Evolutionary conservation across 2,329 filamentous ascomycete genomes (phyloP).

Genomic region (Penicillium polonicum): DNA sequence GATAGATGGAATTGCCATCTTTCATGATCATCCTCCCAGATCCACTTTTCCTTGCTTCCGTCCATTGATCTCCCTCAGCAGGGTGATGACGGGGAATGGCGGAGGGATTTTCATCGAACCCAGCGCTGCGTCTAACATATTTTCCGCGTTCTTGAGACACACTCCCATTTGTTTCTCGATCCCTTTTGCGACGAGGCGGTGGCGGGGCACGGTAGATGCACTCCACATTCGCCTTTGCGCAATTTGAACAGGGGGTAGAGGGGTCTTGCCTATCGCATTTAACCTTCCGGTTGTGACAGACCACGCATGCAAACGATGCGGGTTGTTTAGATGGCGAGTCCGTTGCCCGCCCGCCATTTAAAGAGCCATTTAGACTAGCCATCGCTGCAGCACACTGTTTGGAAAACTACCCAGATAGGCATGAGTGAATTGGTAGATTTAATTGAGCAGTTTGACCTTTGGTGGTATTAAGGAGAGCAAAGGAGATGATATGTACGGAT

Average conservation of each 20-base stretch:
- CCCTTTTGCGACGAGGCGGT: constrained; percentile 28
- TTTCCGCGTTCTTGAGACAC: constrained; percentile 14
- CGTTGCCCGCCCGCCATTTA: not conserved
- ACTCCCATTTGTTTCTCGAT: constrained; percentile 5
- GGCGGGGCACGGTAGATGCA: constrained; percentile 37
- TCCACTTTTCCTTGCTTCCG: not conserved
- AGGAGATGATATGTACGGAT: not conserved
- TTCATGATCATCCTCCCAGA: constrained; percentile 25
- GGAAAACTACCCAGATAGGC: not conserved
- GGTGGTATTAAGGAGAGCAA: not conserved
- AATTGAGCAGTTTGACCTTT: not conserved
- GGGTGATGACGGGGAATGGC: not conserved
- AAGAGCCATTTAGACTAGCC: not conserved
- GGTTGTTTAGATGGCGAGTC: constrained; percentile 23
- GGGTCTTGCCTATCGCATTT: constrained; percentile 45
- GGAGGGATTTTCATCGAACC: not conserved
- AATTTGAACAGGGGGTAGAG: constrained; percentile 50
- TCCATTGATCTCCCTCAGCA: too few relatives aligned
- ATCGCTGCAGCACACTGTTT: not conserved
- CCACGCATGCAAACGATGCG: constrained; percentile 32
- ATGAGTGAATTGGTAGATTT: not conserved
- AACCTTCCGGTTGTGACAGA: constrained; percentile 44
- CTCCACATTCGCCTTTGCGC: constrained; percentile 39
- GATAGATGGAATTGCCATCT: constrained; percentile 26
- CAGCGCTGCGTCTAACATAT: constrained; percentile 1